Base-by-base conservation (phyloP, 164 flowering plant genomes). In the Tinospora cordifolia region DNA sequence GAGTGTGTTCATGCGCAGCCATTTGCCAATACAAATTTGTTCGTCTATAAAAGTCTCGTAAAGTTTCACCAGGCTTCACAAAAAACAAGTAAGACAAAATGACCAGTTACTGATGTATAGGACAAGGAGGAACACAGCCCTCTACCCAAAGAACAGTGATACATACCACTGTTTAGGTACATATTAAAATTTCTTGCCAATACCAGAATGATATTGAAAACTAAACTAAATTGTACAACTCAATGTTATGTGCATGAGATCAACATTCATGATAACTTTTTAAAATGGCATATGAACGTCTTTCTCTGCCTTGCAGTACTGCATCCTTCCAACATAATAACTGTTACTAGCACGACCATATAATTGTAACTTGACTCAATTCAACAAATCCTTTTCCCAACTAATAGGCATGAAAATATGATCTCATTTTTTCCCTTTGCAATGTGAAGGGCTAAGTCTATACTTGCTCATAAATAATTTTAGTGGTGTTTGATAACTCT, bases 1-100 rank as follows among this genome's bases (percentile, higher is more conserved):
- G 95, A 69, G 97, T 90, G 73, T 90, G 99, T 71, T 94, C 99
- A 82, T 94, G 90, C 21, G 98, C 99, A 47, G 98, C 97, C 97
- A 94, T 94, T 84, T 90, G 99, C 98, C 99, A 92, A 79, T 94
- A 94, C 72, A 84, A 34, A 73, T 79, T 88, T 69, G 99, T 94
- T 25, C 98, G 86, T 71, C 75, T 89, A 71, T 90, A 92, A 82
- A 92, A 94, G 73, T 94, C 99, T 82, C 71, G 86, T 81, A 94
- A 75, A 62, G 97, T 78, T 79, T 94, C 99, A 67, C 98, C 99
- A 68, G 98, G 98, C 99, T 94, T 80, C 79, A 83, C 39, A 74
- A 71, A 59, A 72, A 21, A 72, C 0, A 57, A 34, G 65, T 62
- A 57, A 58, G 30, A 73, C 3, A 54, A 36, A 36, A 72, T 51